A percentile compares a stretch with the other conserved stretches of the same genome.
Conservation (phyloP, 1,284 basidiomycete species). For the Pyrrhoderma lamaoense region DNA sequence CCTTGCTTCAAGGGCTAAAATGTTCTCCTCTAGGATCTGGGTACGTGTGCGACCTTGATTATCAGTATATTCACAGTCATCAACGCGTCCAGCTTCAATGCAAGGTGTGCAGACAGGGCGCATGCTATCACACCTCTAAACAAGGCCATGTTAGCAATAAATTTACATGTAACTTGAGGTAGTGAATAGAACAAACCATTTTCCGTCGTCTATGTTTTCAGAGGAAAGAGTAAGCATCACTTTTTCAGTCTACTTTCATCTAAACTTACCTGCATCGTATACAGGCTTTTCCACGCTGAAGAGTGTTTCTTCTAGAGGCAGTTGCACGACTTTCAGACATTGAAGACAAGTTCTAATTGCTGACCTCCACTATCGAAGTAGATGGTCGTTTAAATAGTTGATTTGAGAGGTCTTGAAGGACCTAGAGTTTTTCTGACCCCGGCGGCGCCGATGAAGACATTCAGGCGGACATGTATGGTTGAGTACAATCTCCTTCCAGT, state of each 20-base stretch:
- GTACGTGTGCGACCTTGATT: conserved; percentile 29
- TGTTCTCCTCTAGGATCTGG: conserved; percentile 32
- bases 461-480: no score
- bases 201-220: conserved; percentile 37
- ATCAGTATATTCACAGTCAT: conserved; percentile 38
- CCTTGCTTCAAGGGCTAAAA: conserved; percentile 30
- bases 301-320: conserved; percentile 7
- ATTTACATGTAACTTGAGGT: not conserved
- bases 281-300: conserved; percentile 25
- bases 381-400: no score
- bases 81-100: conserved; percentile 26
- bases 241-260: not conserved
- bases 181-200: conserved; percentile 25
- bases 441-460: no score
- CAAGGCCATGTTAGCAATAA: not conserved
- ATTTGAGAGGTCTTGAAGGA: no score
- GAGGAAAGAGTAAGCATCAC: not conserved
- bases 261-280: conserved; percentile 23
- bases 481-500: no score
- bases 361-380: no score
- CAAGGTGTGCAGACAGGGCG: conserved; percentile 35
- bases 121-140: conserved; percentile 35
- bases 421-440: no score
- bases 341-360: no score
- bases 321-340: no score